Conservation (phyloP, 331 rosid genomes). For the Quercus lobata region DNA sequence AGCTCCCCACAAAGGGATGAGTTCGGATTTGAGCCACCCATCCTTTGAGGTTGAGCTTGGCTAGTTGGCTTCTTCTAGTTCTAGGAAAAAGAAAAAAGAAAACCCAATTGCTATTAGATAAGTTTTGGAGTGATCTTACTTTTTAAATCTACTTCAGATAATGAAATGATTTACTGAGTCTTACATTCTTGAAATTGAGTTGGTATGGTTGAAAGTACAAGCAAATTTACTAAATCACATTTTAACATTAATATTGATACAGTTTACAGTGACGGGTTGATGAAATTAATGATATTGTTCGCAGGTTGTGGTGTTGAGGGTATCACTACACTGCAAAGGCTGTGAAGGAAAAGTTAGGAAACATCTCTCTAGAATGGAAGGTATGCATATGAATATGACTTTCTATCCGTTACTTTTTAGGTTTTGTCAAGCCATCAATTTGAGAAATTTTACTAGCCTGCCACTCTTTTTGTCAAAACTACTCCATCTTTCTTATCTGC, state of each 20-base stretch:
- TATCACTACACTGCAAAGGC: slow-evolving; percentile 92
- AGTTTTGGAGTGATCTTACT: neutral
- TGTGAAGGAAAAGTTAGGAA: slow-evolving; percentile 94
- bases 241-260: neutral
- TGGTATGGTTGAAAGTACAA: neutral
- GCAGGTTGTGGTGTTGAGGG: slow-evolving; percentile 87
- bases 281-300: slow-evolving; percentile 13
- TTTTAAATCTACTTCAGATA: neutral
- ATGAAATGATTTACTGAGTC: neutral
- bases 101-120: too few species aligned
- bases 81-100: too few species aligned
- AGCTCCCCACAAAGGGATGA: neutral
- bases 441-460: neutral
- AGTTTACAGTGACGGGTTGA: neutral
- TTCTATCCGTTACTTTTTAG: neutral
- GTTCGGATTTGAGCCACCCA: neutral
- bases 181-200: neutral
- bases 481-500: too few species aligned
- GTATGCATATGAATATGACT: slow-evolving; percentile 20
- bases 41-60: too few species aligned
- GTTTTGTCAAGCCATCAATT: neutral
- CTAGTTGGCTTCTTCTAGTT: too few species aligned
- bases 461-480: too few species aligned
- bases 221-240: neutral
- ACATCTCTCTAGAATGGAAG: slow-evolving; percentile 92